Evolutionary conservation across 805 yeast species (phyloP), one percentile per base, ranked within the genome.

Genomic region (Starmera dryadoides): DNA sequence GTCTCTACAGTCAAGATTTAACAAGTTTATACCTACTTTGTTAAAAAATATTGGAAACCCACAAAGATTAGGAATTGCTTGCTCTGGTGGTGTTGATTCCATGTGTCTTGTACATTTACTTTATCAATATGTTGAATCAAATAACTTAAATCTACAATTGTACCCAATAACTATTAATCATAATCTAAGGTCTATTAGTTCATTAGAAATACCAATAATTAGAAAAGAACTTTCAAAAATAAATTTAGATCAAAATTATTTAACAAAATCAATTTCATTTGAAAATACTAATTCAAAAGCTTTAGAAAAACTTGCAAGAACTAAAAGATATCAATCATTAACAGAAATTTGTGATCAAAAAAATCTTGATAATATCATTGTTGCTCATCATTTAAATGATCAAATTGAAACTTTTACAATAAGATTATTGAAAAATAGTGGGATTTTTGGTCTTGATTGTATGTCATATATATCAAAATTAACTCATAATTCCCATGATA

Each of bases 21-120:
- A 25, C 28, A 25, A 12, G 12, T 4, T 25, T n/a, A 25, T 25
- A 4, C 28, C 28, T 25, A 8, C 9, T 11, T n/a, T 25, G 9
- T 23, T 36, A 19, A 8, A 14, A 1, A 6, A 48, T 6, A 15
- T 14, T 4, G 15, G 30, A 2, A 6, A 42, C 2, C 72, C 71
- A 4, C 31, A 38, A 6, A 53, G 44, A 23, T 41, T 76, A 0
- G 75, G 67, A 5, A 56, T 85, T 15, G 87, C 88, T 0, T 69
- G 85, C 1, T 79, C 87, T 14, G 95, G 95, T 1, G 94, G 94
- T 1, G 87, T 81, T 0, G 94, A 85, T 53, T 84, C 93, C 1
- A 78, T 84, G 77, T 79, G 84, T 12, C 55, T 85, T 33, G 66
- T 83, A 0, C 69, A 70, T 45, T 60, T 82, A 16, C 55, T 80